phyloP scores from a whole-genome alignment of 2,329 filamentous ascomycete species.

The Colletotrichum sp. region DNA sequence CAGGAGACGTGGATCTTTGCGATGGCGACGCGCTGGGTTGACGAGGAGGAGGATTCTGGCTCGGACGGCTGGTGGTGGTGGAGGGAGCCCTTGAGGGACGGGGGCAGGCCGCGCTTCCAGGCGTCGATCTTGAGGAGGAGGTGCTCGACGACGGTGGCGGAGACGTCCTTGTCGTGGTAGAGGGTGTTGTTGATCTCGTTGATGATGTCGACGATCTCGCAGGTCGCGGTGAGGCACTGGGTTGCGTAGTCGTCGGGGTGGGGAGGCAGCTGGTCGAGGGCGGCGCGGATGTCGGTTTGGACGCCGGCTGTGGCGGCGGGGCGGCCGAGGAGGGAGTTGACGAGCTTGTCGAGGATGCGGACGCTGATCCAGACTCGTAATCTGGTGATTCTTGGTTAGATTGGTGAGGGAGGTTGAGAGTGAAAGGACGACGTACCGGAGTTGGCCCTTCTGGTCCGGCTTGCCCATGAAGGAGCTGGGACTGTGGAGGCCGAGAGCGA shows the following conservation, averaged over 20 bases:
- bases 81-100: conserved; percentile 29
- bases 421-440: background rate
- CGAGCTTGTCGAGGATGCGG: background rate
- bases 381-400: background rate
- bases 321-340: background rate
- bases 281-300: background rate
- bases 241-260: conserved; percentile 24
- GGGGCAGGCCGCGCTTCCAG: conserved; percentile 51
- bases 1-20: background rate
- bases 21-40: background rate
- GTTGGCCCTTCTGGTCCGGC: background rate
- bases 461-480: conserved; percentile 5
- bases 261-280: conserved; percentile 23
- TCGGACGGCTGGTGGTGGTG: conserved; percentile 40
- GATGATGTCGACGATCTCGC: conserved; percentile 46
- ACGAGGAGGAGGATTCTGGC: background rate
- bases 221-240: conserved; percentile 43
- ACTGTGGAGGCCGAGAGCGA: conserved; percentile 60
- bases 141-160: conserved; percentile 39
- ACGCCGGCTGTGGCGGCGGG: background rate
- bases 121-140: conserved; percentile 46
- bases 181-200: conserved; percentile 47
- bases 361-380: background rate
- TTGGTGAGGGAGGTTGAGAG: accelerated
- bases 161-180: conserved; percentile 43